phyloP scores from a whole-genome alignment of 2,329 filamentous ascomycete species.

The Ophiostoma tasmaniense region DNA sequence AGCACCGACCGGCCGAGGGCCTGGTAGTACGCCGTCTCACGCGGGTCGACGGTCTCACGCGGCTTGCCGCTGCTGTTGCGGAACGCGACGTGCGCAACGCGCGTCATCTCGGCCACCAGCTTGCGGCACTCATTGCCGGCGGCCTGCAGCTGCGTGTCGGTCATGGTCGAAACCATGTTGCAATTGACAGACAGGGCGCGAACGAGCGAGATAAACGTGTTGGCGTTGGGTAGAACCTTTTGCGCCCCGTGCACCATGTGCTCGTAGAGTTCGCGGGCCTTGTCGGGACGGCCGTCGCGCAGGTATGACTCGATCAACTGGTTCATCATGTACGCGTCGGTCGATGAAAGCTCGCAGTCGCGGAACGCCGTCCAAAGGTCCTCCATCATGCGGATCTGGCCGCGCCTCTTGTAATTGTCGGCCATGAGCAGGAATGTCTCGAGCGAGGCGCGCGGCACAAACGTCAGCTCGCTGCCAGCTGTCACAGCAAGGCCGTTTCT shows the following conservation, averaged over 20 bases:
- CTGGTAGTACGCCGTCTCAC: conserved; percentile 21
- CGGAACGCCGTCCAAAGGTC: conserved; percentile 55
- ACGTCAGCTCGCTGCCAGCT: conserved; percentile 23
- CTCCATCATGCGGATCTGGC: conserved; percentile 48
- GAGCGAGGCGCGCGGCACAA: conserved; percentile 53
- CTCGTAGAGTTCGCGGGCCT: conserved; percentile 49
- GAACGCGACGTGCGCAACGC: conserved; percentile 19
- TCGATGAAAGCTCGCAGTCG: conserved; percentile 51
- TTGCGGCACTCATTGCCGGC: conserved; percentile 19
- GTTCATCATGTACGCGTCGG: conserved; percentile 71
- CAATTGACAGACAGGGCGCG: conserved; percentile 47
- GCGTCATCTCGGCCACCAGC: conserved; percentile 28
- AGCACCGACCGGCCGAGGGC: conserved; percentile 28
- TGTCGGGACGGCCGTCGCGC: conserved; percentile 45
- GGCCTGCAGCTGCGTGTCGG: conserved; percentile 19
- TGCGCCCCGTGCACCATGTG: conserved; percentile 38
- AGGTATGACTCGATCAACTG: conserved; percentile 62
- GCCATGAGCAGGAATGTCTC: conserved; percentile 73
- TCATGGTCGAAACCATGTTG: conserved; percentile 23
- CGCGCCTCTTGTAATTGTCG: conserved; percentile 59
- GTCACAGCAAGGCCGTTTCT: not conserved
- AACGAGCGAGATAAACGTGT: conserved; percentile 64
- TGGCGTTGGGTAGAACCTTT: conserved; percentile 50
- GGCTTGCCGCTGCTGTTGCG: not conserved
- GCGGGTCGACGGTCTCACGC: conserved; percentile 20